Evolutionary conservation across 2,329 filamentous ascomycete species (phyloP).

Genomic region (Leptodontidium sp.): DNA sequence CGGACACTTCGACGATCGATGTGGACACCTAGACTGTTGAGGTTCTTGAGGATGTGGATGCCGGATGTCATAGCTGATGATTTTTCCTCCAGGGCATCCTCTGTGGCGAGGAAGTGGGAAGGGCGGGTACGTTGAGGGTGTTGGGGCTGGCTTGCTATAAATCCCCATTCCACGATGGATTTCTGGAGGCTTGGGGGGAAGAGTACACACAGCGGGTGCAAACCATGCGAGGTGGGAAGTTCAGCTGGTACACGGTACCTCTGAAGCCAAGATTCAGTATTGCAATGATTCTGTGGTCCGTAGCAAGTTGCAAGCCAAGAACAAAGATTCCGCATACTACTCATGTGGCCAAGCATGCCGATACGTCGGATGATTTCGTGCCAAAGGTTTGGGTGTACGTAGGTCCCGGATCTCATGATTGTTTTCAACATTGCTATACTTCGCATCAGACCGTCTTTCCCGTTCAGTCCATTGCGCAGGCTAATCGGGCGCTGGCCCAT

Average conservation of each 20-base stretch:
- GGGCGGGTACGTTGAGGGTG: neutral
- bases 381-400: constrained; percentile 58
- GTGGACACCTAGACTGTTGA: constrained; percentile 33
- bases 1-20: constrained; percentile 31
- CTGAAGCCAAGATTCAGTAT: neutral
- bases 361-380: constrained; percentile 64
- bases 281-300: constrained; percentile 22
- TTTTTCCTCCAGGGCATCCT: constrained; percentile 3
- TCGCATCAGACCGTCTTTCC: constrained; percentile 45
- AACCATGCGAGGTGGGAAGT: constrained; percentile 35
- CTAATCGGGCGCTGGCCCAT: constrained; percentile 36
- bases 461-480: neutral
- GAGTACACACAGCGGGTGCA: constrained; percentile 50
- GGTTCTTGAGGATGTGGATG: constrained; percentile 40
- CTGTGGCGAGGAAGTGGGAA: neutral
- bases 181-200: constrained; percentile 54
- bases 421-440: constrained; percentile 56
- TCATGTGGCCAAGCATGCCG: constrained; percentile 62
- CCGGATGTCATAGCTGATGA: constrained; percentile 36
- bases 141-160: constrained; percentile 44
- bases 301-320: constrained; percentile 56
- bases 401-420: constrained; percentile 54
- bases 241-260: constrained; percentile 29
- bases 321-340: constrained; percentile 60
- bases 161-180: constrained; percentile 59